Percentiles rank a stretch among this genome's conserved stretches.
These are phyloP conservation scores for Mycena capillaripes DNA, from an alignment of 768 basidiomycete genomes.

Conservation along the genomic window DNA sequence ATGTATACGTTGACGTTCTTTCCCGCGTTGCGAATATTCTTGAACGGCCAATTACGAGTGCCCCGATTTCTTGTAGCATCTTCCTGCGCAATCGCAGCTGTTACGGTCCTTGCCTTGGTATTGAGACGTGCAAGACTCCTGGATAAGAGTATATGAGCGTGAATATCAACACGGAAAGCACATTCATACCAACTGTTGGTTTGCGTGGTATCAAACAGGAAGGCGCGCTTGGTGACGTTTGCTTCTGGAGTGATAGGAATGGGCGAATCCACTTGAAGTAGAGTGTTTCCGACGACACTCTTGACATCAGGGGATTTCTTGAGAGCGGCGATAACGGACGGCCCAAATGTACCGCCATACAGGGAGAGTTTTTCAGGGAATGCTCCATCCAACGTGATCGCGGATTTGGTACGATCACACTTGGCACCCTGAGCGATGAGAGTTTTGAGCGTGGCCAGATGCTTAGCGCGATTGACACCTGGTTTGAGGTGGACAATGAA, in stretches of 20 bases:
- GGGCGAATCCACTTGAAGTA: neutral
- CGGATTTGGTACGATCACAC: neutral
- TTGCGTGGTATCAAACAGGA: neutral
- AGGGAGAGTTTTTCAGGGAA: neutral
- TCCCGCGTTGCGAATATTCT: neutral
- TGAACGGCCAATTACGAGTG: neutral
- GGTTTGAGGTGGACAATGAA: neutral
- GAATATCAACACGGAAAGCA: neutral
- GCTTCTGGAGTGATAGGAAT: neutral
- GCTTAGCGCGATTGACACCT: neutral
- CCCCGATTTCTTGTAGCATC: neutral
- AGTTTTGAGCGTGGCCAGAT: neutral
- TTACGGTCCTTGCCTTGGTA: neutral
- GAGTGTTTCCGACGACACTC: neutral
- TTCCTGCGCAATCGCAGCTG: neutral
- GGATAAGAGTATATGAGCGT: neutral
- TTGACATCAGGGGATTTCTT: neutral
- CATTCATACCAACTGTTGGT: neutral
- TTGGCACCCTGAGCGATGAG: neutral
- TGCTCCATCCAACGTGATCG: neutral
- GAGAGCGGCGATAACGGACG: neutral
- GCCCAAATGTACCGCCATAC: neutral
- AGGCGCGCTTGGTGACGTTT: neutral
- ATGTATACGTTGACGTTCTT: neutral
- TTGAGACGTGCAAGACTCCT: neutral